Evolutionary conservation across 1,139 yeast genomes (phyloP).

Genomic region (Kurtzmaniella quercitrusa): DNA sequence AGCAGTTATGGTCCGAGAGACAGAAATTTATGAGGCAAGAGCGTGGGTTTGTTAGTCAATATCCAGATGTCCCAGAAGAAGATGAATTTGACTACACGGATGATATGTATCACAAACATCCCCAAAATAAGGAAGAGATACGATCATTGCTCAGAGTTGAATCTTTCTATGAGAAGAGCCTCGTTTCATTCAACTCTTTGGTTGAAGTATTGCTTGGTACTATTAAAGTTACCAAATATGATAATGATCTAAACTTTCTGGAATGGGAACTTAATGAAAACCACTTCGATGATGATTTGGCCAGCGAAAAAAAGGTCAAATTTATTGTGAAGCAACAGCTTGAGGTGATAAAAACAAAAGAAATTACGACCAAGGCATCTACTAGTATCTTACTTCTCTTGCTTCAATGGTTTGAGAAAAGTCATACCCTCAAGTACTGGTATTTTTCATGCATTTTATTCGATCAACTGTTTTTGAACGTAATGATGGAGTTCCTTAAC

Average conservation of each 20-base stretch:
- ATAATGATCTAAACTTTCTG: conserved; percentile 30
- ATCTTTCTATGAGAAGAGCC: conserved; percentile 46
- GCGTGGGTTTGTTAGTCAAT: conserved; percentile 53
- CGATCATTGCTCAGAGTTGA: conserved; percentile 56
- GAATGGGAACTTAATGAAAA: conserved; percentile 37
- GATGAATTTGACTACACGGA: conserved; percentile 18
- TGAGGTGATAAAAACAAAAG: conserved; percentile 59
- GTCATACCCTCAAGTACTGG: conserved; percentile 76
- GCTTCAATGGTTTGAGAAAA: conserved; percentile 72
- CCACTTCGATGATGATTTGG: conserved; percentile 11
- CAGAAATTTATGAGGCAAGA: conserved; percentile 71
- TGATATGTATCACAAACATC: conserved; percentile 19
- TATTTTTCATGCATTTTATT: conserved; percentile 67
- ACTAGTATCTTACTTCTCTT: conserved; percentile 51
- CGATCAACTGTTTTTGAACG: conserved; percentile 63
- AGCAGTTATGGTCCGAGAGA: conserved; percentile 70
- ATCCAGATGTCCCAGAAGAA: conserved; percentile 11
- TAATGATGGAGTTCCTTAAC: conserved; percentile 34
- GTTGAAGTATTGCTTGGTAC: conserved; percentile 61
- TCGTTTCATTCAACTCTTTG: conserved; percentile 58
- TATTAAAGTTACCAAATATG: conserved; percentile 46
- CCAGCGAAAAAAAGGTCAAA: conserved; percentile 21
- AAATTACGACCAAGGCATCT: conserved; percentile 59
- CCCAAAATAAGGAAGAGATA: conserved; percentile 31
- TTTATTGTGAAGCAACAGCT: conserved; percentile 36